Evolutionary conservation across 371 early-diverging fungal species (phyloP), one percentile per base, ranked within the genome.

Genomic region (Mucor mucedo): DNA sequence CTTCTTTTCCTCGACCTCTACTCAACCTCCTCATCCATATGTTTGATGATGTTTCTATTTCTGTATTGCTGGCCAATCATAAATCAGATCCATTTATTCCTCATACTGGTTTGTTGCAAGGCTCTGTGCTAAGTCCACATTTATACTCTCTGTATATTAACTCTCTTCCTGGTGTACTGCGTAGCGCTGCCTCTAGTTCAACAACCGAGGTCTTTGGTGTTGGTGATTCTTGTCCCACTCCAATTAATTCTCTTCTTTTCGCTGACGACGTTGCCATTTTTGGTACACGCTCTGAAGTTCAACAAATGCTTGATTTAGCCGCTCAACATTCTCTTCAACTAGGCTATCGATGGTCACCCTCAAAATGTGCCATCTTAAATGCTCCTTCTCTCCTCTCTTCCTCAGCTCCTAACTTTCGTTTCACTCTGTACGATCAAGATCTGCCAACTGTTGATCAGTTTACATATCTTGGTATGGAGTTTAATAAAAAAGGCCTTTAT

Each of bases 391-490:
- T 13, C 14, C 14, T 39, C 14, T 11, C 47, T 0, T 38, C 33
- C 5, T 16, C 38, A 9, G 9, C 54, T 14, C 3, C 13, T 7
- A 35, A 30, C 16, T 33, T 53, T 8, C 13, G 4, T 14, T 16
- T 7, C 8, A 16, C 33, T 7, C 65, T 71, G 2, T 67, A 71
- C 29, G 41, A 52, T 1, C 50, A 66, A 28, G 2, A 35, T 2
- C 47, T 71, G 8, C 72, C 72, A 0, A 14, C 41, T 2, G 58
- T 60, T 16, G 39, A 52, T 13, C 3, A 50, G 2, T 70, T 70
- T 45, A 30, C 41, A 0, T 66, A 70, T 16, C 63, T 66, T 16
- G 66, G 71, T 41, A 48, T 70, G 9, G 66, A 62, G 2, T 66
- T 56, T 40, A 4, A 4, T 7, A 42, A n/a, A 38, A 33, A 13